Evolutionary conservation across 2,329 filamentous ascomycete genomes (phyloP).

Genomic region (Penicillium sp.): DNA sequence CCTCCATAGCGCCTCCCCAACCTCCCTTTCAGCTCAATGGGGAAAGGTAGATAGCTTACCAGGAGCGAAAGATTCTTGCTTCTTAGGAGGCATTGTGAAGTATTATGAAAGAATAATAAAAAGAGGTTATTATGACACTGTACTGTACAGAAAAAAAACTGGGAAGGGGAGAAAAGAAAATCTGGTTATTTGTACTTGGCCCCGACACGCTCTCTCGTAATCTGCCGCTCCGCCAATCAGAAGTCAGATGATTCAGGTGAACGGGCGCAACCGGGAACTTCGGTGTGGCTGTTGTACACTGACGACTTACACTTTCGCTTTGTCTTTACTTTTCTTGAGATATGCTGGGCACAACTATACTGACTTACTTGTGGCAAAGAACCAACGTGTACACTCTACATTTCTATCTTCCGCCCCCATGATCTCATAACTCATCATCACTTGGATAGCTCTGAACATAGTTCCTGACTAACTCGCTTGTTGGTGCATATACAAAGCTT

Average conservation of each 20-base stretch:
- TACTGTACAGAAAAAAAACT: slow-evolving; percentile 25
- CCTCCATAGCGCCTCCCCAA: neutral
- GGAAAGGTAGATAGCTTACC: slow-evolving; percentile 20
- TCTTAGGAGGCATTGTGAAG: slow-evolving; percentile 27
- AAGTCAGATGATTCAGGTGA: slow-evolving; percentile 34
- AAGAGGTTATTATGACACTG: slow-evolving; percentile 17
- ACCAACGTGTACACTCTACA: neutral
- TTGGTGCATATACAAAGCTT: neutral
- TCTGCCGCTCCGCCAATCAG: slow-evolving; percentile 36
- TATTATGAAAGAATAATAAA: slow-evolving; percentile 15
- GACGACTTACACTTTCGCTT: neutral
- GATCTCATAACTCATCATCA: slow-evolving; percentile 26
- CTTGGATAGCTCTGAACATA: neutral
- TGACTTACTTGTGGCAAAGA: neutral
- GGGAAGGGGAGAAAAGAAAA: slow-evolving; percentile 29
- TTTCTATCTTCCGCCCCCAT: slow-evolving; percentile 2
- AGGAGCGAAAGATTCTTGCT: slow-evolving; percentile 26
- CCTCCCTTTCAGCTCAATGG: neutral
- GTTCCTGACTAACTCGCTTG: neutral
- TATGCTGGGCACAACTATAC: neutral
- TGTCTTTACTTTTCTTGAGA: neutral
- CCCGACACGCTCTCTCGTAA: slow-evolving; percentile 39
- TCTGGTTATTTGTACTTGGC: slow-evolving; percentile 40
- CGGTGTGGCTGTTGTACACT: slow-evolving; percentile 14
- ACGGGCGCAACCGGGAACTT: slow-evolving; percentile 39